phyloP scores from a whole-genome alignment of 768 basidiomycete species.

The Boletus edulis region DNA sequence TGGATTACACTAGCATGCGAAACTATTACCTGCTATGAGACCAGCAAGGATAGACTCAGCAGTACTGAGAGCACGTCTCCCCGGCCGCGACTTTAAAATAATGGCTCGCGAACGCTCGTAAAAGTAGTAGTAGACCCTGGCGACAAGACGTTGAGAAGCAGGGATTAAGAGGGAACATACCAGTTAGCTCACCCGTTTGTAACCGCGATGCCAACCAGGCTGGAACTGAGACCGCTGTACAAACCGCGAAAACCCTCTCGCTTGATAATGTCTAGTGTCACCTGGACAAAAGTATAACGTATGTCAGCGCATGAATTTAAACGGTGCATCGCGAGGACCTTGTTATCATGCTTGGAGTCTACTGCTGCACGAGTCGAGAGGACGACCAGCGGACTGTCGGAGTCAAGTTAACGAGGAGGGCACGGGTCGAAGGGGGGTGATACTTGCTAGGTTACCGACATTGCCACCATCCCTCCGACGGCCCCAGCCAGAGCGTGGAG shows the following conservation, averaged over 20 bases:
- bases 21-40: constrained; percentile 70
- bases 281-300: constrained; percentile 59
- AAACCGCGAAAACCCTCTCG: constrained; percentile 82
- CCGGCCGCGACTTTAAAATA: constrained; percentile 52
- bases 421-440: background rate
- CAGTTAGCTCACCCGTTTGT: constrained; percentile 75
- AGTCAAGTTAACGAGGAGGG: constrained; percentile 3
- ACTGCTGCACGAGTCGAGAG: constrained; percentile 93
- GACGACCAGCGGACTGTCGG: constrained; percentile 79
- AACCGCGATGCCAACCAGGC: constrained; percentile 85
- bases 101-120: constrained; percentile 68
- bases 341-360: constrained; percentile 73
- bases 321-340: constrained; percentile 43
- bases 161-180: background rate
- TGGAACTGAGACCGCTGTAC: constrained; percentile 84
- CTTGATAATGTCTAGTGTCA: constrained; percentile 71
- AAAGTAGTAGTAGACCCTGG: constrained; percentile 90
- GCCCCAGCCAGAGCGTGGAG: constrained; percentile 90
- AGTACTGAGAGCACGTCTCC: constrained; percentile 58
- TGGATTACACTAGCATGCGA: background rate
- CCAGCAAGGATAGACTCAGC: constrained; percentile 89
- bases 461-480: constrained; percentile 84
- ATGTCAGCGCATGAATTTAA: background rate
- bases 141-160: background rate
- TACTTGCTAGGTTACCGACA: constrained; percentile 84